Evolutionary conservation across 164 flowering plant genomes (phyloP).

Genomic region (Vitis rupestris): DNA sequence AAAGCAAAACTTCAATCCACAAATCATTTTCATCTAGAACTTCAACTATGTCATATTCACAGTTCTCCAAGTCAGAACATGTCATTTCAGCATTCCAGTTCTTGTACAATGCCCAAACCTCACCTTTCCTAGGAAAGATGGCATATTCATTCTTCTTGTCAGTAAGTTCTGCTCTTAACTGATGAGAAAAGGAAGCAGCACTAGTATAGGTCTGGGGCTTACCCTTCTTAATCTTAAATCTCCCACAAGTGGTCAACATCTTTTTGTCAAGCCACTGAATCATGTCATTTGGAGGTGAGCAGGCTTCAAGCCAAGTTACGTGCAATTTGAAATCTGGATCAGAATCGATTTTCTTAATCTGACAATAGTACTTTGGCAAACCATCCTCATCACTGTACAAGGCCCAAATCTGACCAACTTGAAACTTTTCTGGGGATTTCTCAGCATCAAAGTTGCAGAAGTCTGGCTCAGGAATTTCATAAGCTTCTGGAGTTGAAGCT

Average conservation of each 20-base stretch:
- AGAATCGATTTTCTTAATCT: slow-evolving; percentile 29
- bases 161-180: slow-evolving; percentile 18
- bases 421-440: slow-evolving; percentile 39
- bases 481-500: slow-evolving; percentile 8
- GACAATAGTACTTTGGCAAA: slow-evolving; percentile 60
- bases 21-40: slow-evolving; percentile 24
- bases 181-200: slow-evolving; percentile 48
- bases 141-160: slow-evolving; percentile 24
- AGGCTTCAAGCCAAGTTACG: slow-evolving; percentile 39
- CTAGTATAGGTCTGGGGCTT: slow-evolving; percentile 1
- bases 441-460: slow-evolving; percentile 47
- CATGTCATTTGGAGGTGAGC: slow-evolving; percentile 16
- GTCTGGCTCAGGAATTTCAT: slow-evolving; percentile 44
- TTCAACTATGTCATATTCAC: slow-evolving; percentile 49
- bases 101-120: slow-evolving; percentile 71
- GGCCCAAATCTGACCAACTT: slow-evolving; percentile 73
- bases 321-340: slow-evolving; percentile 30
- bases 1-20: slow-evolving; percentile 16
- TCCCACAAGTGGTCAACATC: slow-evolving; percentile 60
- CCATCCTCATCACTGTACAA: slow-evolving; percentile 57
- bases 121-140: slow-evolving; percentile 58
- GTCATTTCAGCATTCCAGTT: slow-evolving; percentile 36
- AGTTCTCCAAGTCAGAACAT: slow-evolving; percentile 29
- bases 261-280: slow-evolving; percentile 38
- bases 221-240: slow-evolving; percentile 23